phyloP scores from a whole-genome alignment of 139 green algal species.

The Chlamydomonas sp. region DNA sequence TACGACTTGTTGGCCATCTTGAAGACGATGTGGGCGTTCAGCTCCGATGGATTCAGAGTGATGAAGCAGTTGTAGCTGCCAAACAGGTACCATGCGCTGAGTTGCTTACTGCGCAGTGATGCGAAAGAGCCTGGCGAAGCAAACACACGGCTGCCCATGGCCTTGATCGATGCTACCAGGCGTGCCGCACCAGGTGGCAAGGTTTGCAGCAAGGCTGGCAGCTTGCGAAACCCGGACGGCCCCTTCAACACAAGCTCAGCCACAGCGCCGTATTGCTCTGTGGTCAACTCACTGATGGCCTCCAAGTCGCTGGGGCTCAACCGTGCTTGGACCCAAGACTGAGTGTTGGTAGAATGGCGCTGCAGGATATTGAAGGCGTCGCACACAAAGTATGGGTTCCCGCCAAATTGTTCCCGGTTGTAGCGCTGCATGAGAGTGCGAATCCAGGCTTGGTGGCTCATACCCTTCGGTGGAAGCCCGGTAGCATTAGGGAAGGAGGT shows the following conservation, averaged over 20 bases:
- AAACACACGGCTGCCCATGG: not conserved
- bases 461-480: not conserved
- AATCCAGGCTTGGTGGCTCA: not conserved
- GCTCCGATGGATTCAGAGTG: not conserved
- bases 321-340: not conserved
- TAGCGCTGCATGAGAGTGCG: not conserved
- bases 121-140: not conserved
- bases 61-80: not conserved
- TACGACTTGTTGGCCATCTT: not conserved
- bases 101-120: not conserved
- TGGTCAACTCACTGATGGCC: not conserved
- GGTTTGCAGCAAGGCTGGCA: not conserved
- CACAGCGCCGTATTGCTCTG: not conserved
- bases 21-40: not conserved
- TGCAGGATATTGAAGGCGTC: not conserved
- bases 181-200: not conserved
- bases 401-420: not conserved
- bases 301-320: not conserved
- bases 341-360: not conserved
- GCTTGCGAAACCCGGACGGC: not conserved
- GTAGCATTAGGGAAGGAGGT: not conserved
- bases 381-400: not conserved
- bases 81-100: not conserved
- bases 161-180: not conserved
- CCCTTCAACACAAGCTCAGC: not conserved